A percentile compares a stretch with the other conserved stretches of the same genome.
Evolutionary conservation across 805 yeast genomes (phyloP).

Genomic region (Kregervanrija delftensis): DNA sequence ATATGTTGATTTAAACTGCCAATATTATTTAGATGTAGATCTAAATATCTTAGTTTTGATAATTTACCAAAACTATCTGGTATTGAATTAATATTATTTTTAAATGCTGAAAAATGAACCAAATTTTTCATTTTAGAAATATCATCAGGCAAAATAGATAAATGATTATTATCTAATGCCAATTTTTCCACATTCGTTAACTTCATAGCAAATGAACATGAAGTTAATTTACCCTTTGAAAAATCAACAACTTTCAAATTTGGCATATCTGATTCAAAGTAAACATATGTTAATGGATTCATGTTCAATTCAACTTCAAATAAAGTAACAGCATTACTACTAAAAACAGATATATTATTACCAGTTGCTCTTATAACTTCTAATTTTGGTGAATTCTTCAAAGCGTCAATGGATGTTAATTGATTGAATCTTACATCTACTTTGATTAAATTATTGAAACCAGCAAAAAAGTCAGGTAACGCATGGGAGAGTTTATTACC

Average conservation of each 20-base stretch:
- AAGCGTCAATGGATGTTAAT: slow-evolving; percentile 43
- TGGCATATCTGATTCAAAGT: slow-evolving; percentile 44
- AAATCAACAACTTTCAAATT: slow-evolving; percentile 67
- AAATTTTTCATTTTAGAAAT: slow-evolving; percentile 54
- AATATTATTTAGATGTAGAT: slow-evolving; percentile 79
- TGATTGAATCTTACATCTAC: slow-evolving; percentile 75
- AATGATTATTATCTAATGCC: slow-evolving; percentile 73
- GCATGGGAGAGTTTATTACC: slow-evolving; percentile 56
- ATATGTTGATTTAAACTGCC: slow-evolving; percentile 60
- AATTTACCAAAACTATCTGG: slow-evolving; percentile 63
- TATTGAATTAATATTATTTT: slow-evolving; percentile 65
- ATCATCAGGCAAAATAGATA: slow-evolving; percentile 67
- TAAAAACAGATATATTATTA: slow-evolving; percentile 66
- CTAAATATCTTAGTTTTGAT: slow-evolving; percentile 55
- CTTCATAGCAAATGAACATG: slow-evolving; percentile 59
- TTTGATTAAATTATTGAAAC: slow-evolving; percentile 52
- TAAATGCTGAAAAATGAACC: slow-evolving; percentile 59
- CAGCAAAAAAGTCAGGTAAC: slow-evolving; percentile 46
- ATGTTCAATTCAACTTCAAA: slow-evolving; percentile 68
- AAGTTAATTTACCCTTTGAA: slow-evolving; percentile 74
- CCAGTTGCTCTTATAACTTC: slow-evolving; percentile 72
- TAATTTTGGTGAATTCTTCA: slow-evolving; percentile 51
- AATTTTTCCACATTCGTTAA: slow-evolving; percentile 66
- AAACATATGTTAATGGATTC: slow-evolving; percentile 75
- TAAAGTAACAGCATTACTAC: slow-evolving; percentile 53